Percentiles rank a stretch among this genome's conserved stretches.
Evolutionary conservation across 371 early-diverging fungal species (phyloP).

Genomic region (Rhizopus sp.): DNA sequence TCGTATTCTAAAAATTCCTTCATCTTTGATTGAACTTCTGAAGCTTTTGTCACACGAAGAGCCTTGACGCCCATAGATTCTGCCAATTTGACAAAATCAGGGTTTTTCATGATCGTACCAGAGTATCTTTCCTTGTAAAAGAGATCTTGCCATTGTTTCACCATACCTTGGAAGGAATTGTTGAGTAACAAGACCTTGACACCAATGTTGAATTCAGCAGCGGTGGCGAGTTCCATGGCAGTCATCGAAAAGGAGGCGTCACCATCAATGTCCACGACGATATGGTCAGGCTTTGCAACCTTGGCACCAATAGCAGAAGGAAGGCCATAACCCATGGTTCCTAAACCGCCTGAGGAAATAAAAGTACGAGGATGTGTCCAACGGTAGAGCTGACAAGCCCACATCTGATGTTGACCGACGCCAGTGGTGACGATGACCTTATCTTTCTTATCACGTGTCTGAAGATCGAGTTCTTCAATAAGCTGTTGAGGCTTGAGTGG

Average conservation of each 20-base stretch:
- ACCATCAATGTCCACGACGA: slow-evolving; percentile 96
- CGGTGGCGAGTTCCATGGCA: slow-evolving; percentile 94
- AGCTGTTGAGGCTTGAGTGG: slow-evolving; percentile 90
- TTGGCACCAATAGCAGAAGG: slow-evolving; percentile 97
- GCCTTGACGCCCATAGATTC: slow-evolving; percentile 94
- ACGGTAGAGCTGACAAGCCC: slow-evolving; percentile 86
- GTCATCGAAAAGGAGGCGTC: slow-evolving; percentile 98
- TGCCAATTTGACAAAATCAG: slow-evolving; percentile 97
- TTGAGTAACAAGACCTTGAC: slow-evolving; percentile 95
- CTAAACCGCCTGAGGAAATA: slow-evolving; percentile 95
- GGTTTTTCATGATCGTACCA: slow-evolving; percentile 92
- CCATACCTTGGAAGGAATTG: slow-evolving; percentile 99
- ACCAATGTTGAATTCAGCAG: slow-evolving; percentile 93
- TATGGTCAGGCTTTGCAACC: slow-evolving; percentile 89
- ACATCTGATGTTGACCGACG: slow-evolving; percentile 99
- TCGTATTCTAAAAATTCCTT: slow-evolving; percentile 83
- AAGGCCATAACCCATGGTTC: slow-evolving; percentile 97
- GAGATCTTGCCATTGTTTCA: slow-evolving; percentile 98
- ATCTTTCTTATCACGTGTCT: slow-evolving; percentile 82
- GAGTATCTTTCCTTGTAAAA: slow-evolving; percentile 96
- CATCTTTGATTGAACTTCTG: slow-evolving; percentile 88
- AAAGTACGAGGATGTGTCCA: slow-evolving; percentile 90
- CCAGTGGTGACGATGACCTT: slow-evolving; percentile 94
- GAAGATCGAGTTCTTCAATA: slow-evolving; percentile 87
- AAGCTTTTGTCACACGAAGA: slow-evolving; percentile 77